These are phyloP conservation scores for Colletotrichum agaves DNA, from an alignment of 2,329 filamentous ascomycete genomes.

Conservation along the genomic window DNA sequence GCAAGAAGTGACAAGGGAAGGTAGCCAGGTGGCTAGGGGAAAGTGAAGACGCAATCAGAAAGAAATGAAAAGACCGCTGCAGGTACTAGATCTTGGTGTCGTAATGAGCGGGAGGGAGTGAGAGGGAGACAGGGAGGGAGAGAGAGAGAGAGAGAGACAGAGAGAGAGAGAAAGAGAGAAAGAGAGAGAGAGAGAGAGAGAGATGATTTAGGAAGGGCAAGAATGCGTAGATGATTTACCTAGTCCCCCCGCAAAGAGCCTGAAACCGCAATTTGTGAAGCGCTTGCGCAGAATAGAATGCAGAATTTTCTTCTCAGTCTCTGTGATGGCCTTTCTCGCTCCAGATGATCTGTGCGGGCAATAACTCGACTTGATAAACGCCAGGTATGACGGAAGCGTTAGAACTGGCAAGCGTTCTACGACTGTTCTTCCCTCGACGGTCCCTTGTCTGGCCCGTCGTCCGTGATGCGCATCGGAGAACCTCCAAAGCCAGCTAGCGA, in stretches of 20 bases:
- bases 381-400: conserved; percentile 18
- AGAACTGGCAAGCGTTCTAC: conserved; percentile 10
- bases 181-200: not conserved
- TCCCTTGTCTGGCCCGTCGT: conserved; percentile 25
- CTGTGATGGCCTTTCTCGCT: conserved; percentile 7
- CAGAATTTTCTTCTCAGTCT: conserved; percentile 15
- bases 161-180: not conserved
- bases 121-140: too few relatives aligned
- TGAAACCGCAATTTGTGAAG: conserved; percentile 33
- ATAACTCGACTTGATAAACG: conserved; percentile 31
- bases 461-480: conserved; percentile 29
- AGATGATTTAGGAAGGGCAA: conserved; percentile 14
- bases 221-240: conserved; percentile 12
- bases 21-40: conserved; percentile 6
- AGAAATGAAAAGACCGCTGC: conserved; percentile 20
- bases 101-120: not conserved
- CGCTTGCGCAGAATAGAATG: conserved; percentile 25
- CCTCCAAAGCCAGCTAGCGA: conserved; percentile 23
- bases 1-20: conserved; percentile 22
- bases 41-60: conserved; percentile 12
- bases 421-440: conserved; percentile 22
- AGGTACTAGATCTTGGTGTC: conserved; percentile 23
- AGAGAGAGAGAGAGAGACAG: not conserved
- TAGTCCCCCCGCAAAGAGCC: conserved; percentile 22
- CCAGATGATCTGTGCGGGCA: conserved; percentile 22